Evolutionary conservation across 176 grass and related monocot genomes (phyloP), one percentile per base, ranked within the genome.

Genomic region (Triticum timopheevii): DNA sequence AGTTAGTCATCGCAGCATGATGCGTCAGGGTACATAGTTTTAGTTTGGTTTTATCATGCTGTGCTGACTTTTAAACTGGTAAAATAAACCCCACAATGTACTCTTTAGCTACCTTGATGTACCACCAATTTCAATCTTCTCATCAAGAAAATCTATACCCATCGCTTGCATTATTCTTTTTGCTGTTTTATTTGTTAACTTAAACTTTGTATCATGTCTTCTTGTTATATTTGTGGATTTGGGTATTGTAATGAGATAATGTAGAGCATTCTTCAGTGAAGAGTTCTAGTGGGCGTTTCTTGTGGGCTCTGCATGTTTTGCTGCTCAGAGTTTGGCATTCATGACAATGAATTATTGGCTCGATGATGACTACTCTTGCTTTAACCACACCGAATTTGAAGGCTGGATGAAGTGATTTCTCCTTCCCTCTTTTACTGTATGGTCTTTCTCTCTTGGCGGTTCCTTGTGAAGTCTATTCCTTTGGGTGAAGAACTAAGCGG

Each of bases 341-440:
- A 30, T 2, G 8, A 66, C 24, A 34, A 39, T 1, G 0, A 58
- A 13, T 45, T 80, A 20, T 56, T 68, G 68, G 87, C 76, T 85
- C 61, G 24, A 85, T 84, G 76, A 89, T 58, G 81, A 73, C 16
- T 85, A 52, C 42, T 80, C 6, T 67, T 85, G 68, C 77, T 80
- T 85, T 89, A 85, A 85, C 87, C 87, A 89, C 77, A 81, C 76
- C 12, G 82, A 85, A 81, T 35, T 33, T 42, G 42, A 59, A 75
- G 82, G 3, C 77, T 7, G 13, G 76, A 80, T 23, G 33, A 77
- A 33, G 42, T 33, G 23, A 25, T 25, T 3, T 66, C 62, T 59
- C 13, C 3, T 38, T 38, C 42, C 4, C 15, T 80, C 44, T 20
- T 31, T 67, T 75, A 11, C 10, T 66, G 28, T 54, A 4, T 42